Base-by-base conservation (phyloP, 768 basidiomycete species). In the Vararia minispora region DNA sequence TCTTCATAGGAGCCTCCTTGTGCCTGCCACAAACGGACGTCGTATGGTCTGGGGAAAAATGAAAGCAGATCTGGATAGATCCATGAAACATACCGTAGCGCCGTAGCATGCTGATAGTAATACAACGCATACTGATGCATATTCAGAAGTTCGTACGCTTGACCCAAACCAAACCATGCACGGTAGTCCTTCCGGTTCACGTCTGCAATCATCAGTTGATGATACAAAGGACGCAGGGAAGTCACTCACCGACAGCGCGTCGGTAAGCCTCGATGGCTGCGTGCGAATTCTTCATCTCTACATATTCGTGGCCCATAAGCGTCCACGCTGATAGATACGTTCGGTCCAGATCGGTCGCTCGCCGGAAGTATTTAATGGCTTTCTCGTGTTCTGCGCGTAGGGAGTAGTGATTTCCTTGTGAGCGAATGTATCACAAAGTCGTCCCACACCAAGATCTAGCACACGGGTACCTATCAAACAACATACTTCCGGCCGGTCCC, bases 241-340 rank as follows among this genome's bases (percentile, higher is more conserved):
- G 33, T 21, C n/a, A 60, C 81, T 40, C 59, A 90, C 92, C 90
- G 43, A 98, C 79, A 37, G 95, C 95, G 54, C 91, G 74, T 39
- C 95, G 76, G 59, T 98, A 99, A 8, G 91, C 87, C 61, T 98
- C 95, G 39, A 98, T 95, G 12, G 95, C 94, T 2, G 95, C 95
- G 66, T 98, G 92, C 4, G 90, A 90, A 58, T 99, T 98, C 63
- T 98, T 98, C 80, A 95, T 80, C 62, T 99, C 95, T 30, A 99
- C 85, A 51, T 86, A 97, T 60, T 98, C 95, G 53, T 99, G 95
- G 1, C 95, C 95, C 89, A 99, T 91, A 46, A 99, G 63, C 4
- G 94, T 98, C 95, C 95, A 99, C 5, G 95, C 95, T 6, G 91
- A 86, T 31, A 98, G 69, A 60, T 91, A 98, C 2, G 85, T 91